Evolutionary conservation across 495 filamentous ascomycete species (phyloP).

Genomic region (Arthonia radiata): DNA sequence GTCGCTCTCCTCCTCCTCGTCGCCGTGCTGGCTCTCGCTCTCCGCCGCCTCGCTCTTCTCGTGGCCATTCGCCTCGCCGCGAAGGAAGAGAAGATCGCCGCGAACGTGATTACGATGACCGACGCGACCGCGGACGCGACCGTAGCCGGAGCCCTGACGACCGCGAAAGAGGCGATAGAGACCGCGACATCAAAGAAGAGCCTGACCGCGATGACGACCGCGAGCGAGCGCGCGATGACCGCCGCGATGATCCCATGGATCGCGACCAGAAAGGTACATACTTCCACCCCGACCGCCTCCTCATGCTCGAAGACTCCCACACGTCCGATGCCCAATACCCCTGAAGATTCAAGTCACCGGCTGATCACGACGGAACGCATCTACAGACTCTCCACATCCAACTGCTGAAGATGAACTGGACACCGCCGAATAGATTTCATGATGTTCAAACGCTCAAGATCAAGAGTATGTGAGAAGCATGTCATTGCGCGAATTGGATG

Average conservation of each 20-base stretch:
- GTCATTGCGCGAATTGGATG: too few relatives aligned
- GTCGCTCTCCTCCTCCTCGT: conserved; percentile 33
- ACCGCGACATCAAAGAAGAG: conserved; percentile 34
- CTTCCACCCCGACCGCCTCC: conserved; percentile 10
- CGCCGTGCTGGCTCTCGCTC: conserved; percentile 43
- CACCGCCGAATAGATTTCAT: conserved; percentile 86
- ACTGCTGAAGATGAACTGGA: conserved; percentile 93
- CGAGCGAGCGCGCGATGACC: conserved; percentile 28
- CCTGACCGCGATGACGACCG: conserved; percentile 28
- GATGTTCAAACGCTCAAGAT: too few relatives aligned
- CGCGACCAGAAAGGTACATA: conserved; percentile 75
- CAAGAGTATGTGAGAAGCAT: too few relatives aligned
- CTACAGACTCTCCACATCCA: conserved; percentile 53
- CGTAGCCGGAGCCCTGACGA: conserved; percentile 45
- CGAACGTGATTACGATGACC: conserved; percentile 35
- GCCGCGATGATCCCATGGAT: conserved; percentile 45
- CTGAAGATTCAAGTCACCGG: too few relatives aligned
- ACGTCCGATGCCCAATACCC: too few relatives aligned
- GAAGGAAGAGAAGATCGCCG: conserved; percentile 76
- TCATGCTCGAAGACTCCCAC: conserved; percentile 4
- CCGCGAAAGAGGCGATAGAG: conserved; percentile 56
- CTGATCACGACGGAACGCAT: background rate
- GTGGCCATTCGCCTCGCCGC: conserved; percentile 72
- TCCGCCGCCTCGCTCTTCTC: conserved; percentile 49
- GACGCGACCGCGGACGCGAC: conserved; percentile 38